Percentiles rank a stretch among this genome's conserved stretches.
These are phyloP conservation scores for Capronia epimyces DNA, from an alignment of 2,329 filamentous ascomycete species.

Conservation along the genomic window DNA sequence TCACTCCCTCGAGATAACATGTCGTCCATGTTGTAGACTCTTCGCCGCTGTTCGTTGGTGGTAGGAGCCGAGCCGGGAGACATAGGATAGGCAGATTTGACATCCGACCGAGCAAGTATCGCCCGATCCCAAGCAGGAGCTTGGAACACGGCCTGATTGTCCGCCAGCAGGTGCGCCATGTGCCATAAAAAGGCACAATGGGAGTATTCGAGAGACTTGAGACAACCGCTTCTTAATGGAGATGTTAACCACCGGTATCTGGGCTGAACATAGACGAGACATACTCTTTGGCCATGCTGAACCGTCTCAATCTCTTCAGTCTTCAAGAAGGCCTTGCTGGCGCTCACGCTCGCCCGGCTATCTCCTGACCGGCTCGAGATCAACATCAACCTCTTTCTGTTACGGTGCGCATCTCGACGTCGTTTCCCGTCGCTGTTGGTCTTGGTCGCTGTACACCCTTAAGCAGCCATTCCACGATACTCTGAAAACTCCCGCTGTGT, in stretches of 20 bases:
- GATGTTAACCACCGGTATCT: constrained; percentile 1
- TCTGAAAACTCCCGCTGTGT: background rate
- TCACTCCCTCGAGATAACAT: no score
- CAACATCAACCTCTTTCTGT: background rate
- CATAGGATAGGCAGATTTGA: no score
- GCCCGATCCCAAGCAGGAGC: background rate
- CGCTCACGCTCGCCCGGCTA: background rate
- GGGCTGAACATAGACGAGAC: background rate
- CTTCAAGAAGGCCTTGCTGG: background rate
- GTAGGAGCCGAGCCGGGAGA: no score
- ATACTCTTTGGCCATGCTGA: background rate
- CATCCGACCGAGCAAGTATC: no score
- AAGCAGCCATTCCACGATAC: no score
- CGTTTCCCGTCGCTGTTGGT: no score
- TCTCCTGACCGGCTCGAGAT: background rate
- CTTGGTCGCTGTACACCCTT: no score
- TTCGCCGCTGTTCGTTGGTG: no score
- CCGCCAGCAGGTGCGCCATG: background rate
- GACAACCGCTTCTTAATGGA: background rate
- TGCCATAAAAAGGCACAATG: background rate
- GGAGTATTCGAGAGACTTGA: constrained; percentile 1
- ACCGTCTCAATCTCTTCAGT: background rate
- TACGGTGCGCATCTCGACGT: background rate
- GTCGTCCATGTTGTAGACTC: no score
- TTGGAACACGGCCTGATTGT: no score